Evolutionary conservation across 1,284 basidiomycete species (phyloP), one percentile per base, ranked within the genome.

Genomic region (Puccinia horiana): DNA sequence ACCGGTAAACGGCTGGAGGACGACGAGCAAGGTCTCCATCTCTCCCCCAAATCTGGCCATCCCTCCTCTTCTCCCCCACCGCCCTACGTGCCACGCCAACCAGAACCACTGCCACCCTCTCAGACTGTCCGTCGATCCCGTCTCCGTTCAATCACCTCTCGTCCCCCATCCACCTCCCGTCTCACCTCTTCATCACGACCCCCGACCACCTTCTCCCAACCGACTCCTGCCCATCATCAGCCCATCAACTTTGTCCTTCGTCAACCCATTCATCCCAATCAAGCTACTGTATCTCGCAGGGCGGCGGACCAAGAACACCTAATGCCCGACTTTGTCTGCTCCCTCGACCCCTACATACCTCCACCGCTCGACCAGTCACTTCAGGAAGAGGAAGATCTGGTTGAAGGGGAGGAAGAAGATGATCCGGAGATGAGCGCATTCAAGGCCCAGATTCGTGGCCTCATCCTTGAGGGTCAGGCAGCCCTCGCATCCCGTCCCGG

Each of bases 281-380:
- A n/a, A n/a, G 4, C 73, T 54, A n/a, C 26, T 9, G 49, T 14
- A 18, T 9, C 40, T n/a, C 20, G 52, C 37, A 40, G 74, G 37
- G 40, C 6, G 63, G 6, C 63, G 16, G 20, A 65, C 20, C 14
- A 72, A n/a, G 77, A 80, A 18, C 49, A 54, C 20, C 40, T 80
- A 3, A 80, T 80, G 77, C 23, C 44, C 65, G 77, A 80, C 37
- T 80, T 80, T 47, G 52, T 80, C n/a, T 47, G 63, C 11, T 80
- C 77, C 0, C 29, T 80, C 8, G 40, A 70, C 16, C 44, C 65
- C 18, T 61, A 80, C 70, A 47, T 72, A 47, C 77, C 65, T 9
- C 77, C 67, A 12, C 20, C 67, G 8, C 5, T 44, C 12, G 26
- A 47, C 0, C 58, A 65, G 44, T 37, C 61, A 8, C 54, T 26